Conservation (phyloP, 805 yeast species). For the Saccharomycopsis synnaedendra region DNA sequence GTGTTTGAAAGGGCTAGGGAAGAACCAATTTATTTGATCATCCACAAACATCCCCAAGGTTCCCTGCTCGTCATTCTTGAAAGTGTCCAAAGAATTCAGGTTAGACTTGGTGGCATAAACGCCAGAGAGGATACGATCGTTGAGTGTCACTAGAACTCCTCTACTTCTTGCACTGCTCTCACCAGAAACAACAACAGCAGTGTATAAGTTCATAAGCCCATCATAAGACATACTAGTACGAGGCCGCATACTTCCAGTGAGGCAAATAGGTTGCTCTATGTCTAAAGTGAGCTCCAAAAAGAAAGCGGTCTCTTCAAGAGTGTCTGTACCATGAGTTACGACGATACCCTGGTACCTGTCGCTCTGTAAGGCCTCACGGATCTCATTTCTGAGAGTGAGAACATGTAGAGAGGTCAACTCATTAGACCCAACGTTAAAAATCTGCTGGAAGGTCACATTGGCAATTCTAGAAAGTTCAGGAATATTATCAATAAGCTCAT, state of each 20-base stretch:
- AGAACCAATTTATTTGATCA: slow-evolving; percentile 42
- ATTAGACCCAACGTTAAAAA: slow-evolving; percentile 15
- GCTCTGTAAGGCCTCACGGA: slow-evolving; percentile 1
- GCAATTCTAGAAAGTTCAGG: slow-evolving; percentile 14
- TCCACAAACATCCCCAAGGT: slow-evolving; percentile 61
- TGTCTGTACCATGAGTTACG: slow-evolving; percentile 38
- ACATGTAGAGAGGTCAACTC: slow-evolving; percentile 14
- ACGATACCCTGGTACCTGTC: slow-evolving; percentile 33
- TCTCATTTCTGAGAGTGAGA: slow-evolving; percentile 13
- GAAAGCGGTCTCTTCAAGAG: slow-evolving; percentile 40
- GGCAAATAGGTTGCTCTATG: slow-evolving; percentile 42
- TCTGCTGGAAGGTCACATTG: slow-evolving; percentile 13
- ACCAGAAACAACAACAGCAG: slow-evolving; percentile 56
- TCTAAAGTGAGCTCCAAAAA: slow-evolving; percentile 33
- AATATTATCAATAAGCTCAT: slow-evolving; percentile 12
- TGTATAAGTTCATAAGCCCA: slow-evolving; percentile 64
- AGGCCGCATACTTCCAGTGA: slow-evolving; percentile 71
- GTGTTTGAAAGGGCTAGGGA: slow-evolving; percentile 8
- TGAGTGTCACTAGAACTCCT: slow-evolving; percentile 52
- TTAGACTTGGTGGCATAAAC: slow-evolving; percentile 60
- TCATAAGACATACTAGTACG: slow-evolving; percentile 60
- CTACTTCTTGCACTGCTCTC: slow-evolving; percentile 38
- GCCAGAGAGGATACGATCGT: slow-evolving; percentile 61
- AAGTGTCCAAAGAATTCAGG: slow-evolving; percentile 61
- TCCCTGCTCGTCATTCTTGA: slow-evolving; percentile 58